phyloP scores from a whole-genome alignment of 1,139 yeast genomes.

The Suhomyces bribrorum region DNA sequence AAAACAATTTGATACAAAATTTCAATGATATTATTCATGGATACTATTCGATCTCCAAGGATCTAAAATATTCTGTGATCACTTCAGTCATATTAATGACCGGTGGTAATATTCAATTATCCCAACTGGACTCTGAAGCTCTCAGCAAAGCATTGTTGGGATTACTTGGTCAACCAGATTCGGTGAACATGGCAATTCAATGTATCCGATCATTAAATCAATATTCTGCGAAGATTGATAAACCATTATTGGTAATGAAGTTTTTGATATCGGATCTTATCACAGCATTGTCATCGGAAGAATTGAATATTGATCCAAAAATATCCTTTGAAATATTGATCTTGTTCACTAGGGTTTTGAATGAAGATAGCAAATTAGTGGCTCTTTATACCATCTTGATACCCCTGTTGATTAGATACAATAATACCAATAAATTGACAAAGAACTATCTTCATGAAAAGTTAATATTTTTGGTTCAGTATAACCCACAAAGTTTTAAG shows the following conservation, averaged over 20 bases:
- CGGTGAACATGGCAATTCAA: slow-evolving; percentile 52
- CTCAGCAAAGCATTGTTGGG: slow-evolving; percentile 37
- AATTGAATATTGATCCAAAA: slow-evolving; percentile 29
- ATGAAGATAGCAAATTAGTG: slow-evolving; percentile 30
- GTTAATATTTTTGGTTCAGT: slow-evolving; percentile 51
- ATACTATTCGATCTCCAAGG: slow-evolving; percentile 25
- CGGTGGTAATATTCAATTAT: slow-evolving; percentile 46
- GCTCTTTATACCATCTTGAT: slow-evolving; percentile 46
- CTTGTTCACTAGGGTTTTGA: slow-evolving; percentile 39
- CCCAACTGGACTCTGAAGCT: slow-evolving; percentile 32
- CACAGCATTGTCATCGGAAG: slow-evolving; percentile 19
- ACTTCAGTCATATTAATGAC: slow-evolving; percentile 64
- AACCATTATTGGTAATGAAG: slow-evolving; percentile 30
- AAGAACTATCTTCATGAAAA: slow-evolving; percentile 50
- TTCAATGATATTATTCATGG: slow-evolving; percentile 41
- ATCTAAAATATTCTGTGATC: slow-evolving; percentile 48
- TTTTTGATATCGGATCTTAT: slow-evolving; percentile 35
- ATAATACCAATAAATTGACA: slow-evolving; percentile 27
- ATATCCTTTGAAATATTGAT: slow-evolving; percentile 57
- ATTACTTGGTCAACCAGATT: slow-evolving; percentile 30
- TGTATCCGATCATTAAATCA: slow-evolving; percentile 59
- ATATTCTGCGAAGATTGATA: slow-evolving; percentile 29
- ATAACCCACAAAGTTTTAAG: slow-evolving; percentile 57
- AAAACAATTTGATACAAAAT: slow-evolving; percentile 30
- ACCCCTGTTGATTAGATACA: slow-evolving; percentile 51